Conservation (phyloP, 1,284 basidiomycete genomes). For the Volvariella surrecta region DNA sequence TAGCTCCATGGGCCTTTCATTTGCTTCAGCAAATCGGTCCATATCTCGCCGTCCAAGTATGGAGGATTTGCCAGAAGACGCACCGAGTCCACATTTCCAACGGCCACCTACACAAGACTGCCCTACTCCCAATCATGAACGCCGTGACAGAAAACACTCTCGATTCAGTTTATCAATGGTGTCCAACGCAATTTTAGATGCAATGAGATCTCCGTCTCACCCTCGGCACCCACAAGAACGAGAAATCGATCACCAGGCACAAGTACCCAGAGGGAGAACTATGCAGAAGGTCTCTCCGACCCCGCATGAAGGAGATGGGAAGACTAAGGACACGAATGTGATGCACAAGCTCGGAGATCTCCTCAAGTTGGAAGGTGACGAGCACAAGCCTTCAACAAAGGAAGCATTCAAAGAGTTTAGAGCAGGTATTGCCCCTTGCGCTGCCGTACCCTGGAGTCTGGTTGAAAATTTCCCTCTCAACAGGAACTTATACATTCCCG, state of each 20-base stretch:
- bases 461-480: slow-evolving; percentile 1
- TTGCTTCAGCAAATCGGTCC: slow-evolving; percentile 16
- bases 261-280: slow-evolving; percentile 13
- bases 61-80: slow-evolving; percentile 26
- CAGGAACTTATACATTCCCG: slow-evolving; percentile 92
- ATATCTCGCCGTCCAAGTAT: slow-evolving; percentile 31
- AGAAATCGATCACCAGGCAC: slow-evolving; percentile 9
- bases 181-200: slow-evolving; percentile 28
- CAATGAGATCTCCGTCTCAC: slow-evolving; percentile 23
- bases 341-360: slow-evolving; percentile 28
- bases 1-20: slow-evolving; percentile 3
- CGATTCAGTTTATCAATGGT: slow-evolving; percentile 30
- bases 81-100: slow-evolving; percentile 9
- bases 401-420: slow-evolving; percentile 87
- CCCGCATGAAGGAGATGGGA: slow-evolving; percentile 7
- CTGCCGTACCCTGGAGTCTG: neutral
- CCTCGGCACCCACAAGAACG: slow-evolving; percentile 8
- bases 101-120: too few relatives aligned
- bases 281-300: slow-evolving; percentile 10
- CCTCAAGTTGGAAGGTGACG: slow-evolving; percentile 33
- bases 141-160: slow-evolving; percentile 21
- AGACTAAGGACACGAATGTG: slow-evolving; percentile 20
- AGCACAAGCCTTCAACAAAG: slow-evolving; percentile 36
- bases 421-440: slow-evolving; percentile 45
- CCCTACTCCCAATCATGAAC: slow-evolving; percentile 9